These are phyloP conservation scores for Talaromyces sp. DNA, from an alignment of 2,329 filamentous ascomycete genomes.

Conservation along the genomic window DNA sequence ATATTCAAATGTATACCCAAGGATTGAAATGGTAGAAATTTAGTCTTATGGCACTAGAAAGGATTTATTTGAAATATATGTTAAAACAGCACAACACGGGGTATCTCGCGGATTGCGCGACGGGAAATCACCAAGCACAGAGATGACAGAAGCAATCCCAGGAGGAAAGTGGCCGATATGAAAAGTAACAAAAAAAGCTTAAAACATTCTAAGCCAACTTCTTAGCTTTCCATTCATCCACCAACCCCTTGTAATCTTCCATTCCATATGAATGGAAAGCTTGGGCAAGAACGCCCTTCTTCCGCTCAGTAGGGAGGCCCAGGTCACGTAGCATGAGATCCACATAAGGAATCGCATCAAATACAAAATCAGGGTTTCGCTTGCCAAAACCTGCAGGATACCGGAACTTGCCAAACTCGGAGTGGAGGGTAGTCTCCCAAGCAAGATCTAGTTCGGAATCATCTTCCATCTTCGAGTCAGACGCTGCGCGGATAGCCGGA, in stretches of 20 bases:
- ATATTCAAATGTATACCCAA: too few species aligned
- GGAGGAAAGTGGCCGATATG: not conserved
- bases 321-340: conserved; percentile 70
- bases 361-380: conserved; percentile 64
- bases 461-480: conserved; percentile 17
- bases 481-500: conserved; percentile 9
- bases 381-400: conserved; percentile 64
- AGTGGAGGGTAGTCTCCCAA: conserved; percentile 64
- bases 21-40: too few species aligned
- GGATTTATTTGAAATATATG: not conserved
- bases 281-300: conserved; percentile 35
- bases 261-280: conserved; percentile 42
- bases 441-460: conserved; percentile 39
- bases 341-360: conserved; percentile 74
- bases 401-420: conserved; percentile 70
- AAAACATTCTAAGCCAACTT: not conserved
- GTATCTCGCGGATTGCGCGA: conserved; percentile 21
- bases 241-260: conserved; percentile 45
- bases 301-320: conserved; percentile 55
- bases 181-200: not conserved
- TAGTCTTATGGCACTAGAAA: too few species aligned
- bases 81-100: conserved; percentile 1
- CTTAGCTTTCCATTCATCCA: conserved; percentile 42
- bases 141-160: not conserved
- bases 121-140: not conserved